Conservation (phyloP, 345 rosid species). For the Heritiera littoralis region DNA sequence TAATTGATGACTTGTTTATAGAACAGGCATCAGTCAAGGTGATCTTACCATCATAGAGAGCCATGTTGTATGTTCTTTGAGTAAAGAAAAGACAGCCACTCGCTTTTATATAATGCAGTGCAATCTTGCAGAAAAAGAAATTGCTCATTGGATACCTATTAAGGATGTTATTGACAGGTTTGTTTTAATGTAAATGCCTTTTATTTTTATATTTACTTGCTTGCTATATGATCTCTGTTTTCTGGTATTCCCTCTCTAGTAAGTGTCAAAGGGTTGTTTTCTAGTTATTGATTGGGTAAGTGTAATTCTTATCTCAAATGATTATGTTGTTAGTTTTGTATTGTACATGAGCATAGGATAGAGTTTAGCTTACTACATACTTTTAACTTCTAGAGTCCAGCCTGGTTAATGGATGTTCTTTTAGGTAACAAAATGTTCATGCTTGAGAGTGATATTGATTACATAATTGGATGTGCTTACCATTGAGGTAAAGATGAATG, state of each 20-base stretch:
- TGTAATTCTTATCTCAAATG: background rate
- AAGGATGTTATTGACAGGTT: constrained; percentile 52
- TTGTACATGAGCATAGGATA: background rate
- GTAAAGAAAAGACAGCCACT: constrained; percentile 47
- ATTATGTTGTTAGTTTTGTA: background rate
- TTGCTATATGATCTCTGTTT: background rate
- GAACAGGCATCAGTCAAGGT: constrained; percentile 46
- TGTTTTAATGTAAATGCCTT: constrained; percentile 17
- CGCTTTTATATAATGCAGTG: constrained; percentile 59
- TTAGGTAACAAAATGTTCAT: background rate
- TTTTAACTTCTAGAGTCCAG: background rate
- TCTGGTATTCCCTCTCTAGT: background rate
- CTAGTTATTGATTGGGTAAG: background rate
- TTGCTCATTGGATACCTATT: constrained; percentile 33
- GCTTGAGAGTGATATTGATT: background rate
- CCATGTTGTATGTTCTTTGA: constrained; percentile 49
- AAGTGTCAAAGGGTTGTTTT: background rate
- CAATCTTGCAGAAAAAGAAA: constrained; percentile 27
- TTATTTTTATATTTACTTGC: background rate
- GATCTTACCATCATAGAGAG: constrained; percentile 50
- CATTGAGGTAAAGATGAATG: background rate
- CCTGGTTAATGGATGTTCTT: background rate
- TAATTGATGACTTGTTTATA: constrained; percentile 13
- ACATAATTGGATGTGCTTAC: background rate
- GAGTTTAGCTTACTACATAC: background rate